Evolutionary conservation across 2,329 filamentous ascomycete species (phyloP).

Genomic region (Lecanicillium sp.): DNA sequence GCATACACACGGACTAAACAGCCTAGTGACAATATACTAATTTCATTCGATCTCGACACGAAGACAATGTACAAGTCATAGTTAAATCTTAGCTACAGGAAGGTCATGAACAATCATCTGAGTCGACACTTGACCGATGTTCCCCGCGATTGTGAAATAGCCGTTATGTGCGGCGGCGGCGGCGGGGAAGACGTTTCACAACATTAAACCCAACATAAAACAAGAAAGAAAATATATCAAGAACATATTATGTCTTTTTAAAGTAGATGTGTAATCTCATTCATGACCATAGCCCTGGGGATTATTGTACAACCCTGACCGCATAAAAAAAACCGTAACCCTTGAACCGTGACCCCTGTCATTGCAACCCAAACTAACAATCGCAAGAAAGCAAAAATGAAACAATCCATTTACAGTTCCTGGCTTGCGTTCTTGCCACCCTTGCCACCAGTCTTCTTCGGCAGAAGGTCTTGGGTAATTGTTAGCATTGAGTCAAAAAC

Average conservation of each 20-base stretch:
- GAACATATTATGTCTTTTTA: slow-evolving; percentile 24
- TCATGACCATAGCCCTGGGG: slow-evolving; percentile 59
- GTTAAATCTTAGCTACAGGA: no score
- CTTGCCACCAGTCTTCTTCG: slow-evolving; percentile 97
- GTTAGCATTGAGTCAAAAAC: no score
- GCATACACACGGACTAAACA: no score
- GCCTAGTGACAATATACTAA: no score
- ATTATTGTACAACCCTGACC: slow-evolving; percentile 67
- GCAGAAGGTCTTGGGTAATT: slow-evolving; percentile 68
- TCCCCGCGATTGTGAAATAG: no score
- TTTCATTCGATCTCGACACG: no score
- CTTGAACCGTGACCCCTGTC: slow-evolving; percentile 76
- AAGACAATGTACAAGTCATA: no score
- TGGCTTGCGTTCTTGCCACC: slow-evolving; percentile 85
- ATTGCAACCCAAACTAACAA: slow-evolving; percentile 67
- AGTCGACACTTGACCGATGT: no score
- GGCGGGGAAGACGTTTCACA: no score
- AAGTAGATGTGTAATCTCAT: slow-evolving; percentile 42
- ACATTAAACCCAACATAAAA: slow-evolving; percentile 1
- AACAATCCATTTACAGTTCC: slow-evolving; percentile 66
- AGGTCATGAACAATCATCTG: no score
- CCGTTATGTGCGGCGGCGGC: no score
- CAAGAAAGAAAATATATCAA: background rate
- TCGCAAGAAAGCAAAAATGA: slow-evolving; percentile 44
- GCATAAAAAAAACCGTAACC: slow-evolving; percentile 51